Percentiles rank a stretch among this genome's conserved stretches.
These are phyloP conservation scores for Sordariomycetes sp. DNA, from an alignment of 2,329 filamentous ascomycete genomes.

Conservation along the genomic window DNA sequence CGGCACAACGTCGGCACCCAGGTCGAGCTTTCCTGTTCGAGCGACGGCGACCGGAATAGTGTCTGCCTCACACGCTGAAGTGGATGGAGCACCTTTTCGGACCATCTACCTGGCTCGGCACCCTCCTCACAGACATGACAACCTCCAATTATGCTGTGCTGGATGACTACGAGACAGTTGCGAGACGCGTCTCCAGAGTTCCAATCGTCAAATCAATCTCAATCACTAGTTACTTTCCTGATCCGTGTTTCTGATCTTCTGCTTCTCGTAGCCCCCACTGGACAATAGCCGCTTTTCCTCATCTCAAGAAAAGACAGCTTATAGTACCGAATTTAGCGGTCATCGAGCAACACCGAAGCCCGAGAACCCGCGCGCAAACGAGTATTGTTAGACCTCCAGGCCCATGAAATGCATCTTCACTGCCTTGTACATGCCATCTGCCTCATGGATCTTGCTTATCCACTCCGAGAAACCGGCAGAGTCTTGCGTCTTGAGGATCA, in stretches of 20 bases:
- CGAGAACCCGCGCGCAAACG: neutral
- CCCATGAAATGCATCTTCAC: neutral
- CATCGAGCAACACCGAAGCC: neutral
- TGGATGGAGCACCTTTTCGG: too few relatives aligned
- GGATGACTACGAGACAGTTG: too few relatives aligned
- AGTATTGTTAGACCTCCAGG: neutral
- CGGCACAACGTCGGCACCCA: neutral
- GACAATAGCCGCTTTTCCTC: neutral
- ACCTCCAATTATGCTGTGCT: too few relatives aligned
- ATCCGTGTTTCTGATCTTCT: neutral
- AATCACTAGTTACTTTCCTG: neutral
- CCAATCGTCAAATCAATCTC: neutral
- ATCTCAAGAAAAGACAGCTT: neutral
- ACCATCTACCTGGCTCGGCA: too few relatives aligned
- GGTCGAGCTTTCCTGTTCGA: neutral
- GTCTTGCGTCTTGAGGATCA: neutral
- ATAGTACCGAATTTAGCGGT: neutral
- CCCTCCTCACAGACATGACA: too few relatives aligned
- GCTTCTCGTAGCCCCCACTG: neutral
- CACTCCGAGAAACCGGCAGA: neutral
- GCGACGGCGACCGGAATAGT: neutral
- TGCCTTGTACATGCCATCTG: neutral
- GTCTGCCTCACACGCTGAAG: neutral
- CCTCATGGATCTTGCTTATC: neutral
- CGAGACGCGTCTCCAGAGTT: neutral